Evolutionary conservation across 306 rosid genomes (phyloP), one percentile per base, ranked within the genome.

Genomic region (Prunus salicina): DNA sequence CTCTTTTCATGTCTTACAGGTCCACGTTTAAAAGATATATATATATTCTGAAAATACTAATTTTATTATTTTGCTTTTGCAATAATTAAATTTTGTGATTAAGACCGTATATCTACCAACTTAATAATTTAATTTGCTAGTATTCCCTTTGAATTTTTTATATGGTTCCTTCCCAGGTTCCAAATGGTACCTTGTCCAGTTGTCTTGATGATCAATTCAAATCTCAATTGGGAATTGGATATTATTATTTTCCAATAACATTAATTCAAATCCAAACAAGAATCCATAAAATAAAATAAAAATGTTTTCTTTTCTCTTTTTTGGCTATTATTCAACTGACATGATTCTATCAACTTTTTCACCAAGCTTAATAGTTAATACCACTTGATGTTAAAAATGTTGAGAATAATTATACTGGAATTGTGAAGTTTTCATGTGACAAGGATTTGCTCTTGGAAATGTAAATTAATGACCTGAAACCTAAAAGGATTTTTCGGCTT

Each of bases 21-120:
- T 80, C 71, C 65, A 56, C 66, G 55, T 72, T 56, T 12, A 45
- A 0, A 38, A 58, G 24, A 55, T 71, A 61, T 14, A 61, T 61
- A 34, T 22, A 28, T 72, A 32, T 75, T 46, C 30, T 25, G 0
- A 74, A 49, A 30, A 28, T 2, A 51, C 7, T 2, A 20, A 20
- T 8, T 38, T 64, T 50, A 32, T 51, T 16, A 69, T 2, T 19
- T 32, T 75, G 6, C 10, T 1, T 53, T 24, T 64, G 72, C 16
- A 30, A 34, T 24, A 51, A 25, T 34, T 60, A 47, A 69, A 10
- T 49, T 38, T 13, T 47, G 43, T 38, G 79, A 80, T 74, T 69
- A 58, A 16, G 60, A 68, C 79, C 13, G 76, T 74, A 64, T 65
- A 73, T 58, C 79, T 67, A 74, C 70, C 79, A 34, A 57, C 50